These are phyloP conservation scores for Rhodotorula sp. DNA, from an alignment of 1,284 basidiomycete species.

Conservation along the genomic window DNA sequence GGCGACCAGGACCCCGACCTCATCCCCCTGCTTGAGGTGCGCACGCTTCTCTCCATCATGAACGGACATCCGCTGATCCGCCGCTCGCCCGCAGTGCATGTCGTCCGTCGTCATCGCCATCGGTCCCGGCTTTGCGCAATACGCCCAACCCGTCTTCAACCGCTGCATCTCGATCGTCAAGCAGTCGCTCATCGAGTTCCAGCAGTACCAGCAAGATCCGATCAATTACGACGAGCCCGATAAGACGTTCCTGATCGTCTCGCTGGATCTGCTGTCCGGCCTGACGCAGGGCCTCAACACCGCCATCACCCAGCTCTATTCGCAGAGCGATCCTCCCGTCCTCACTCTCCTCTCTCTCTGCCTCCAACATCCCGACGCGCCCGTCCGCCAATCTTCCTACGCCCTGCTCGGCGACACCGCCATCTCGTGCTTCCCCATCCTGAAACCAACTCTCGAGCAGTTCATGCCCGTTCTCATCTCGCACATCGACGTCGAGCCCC, in stretches of 20 bases:
- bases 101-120: slow-evolving; percentile 97
- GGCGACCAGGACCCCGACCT: slow-evolving; percentile 89
- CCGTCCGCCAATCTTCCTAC: slow-evolving; percentile 94
- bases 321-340: slow-evolving; percentile 63
- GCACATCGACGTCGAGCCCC: slow-evolving; percentile 87
- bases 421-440: slow-evolving; percentile 84
- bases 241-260: slow-evolving; percentile 93
- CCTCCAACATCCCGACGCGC: slow-evolving; percentile 82
- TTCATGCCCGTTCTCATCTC: slow-evolving; percentile 87
- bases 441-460: slow-evolving; percentile 77
- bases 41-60: slow-evolving; percentile 34
- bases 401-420: slow-evolving; percentile 97
- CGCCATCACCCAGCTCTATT: slow-evolving; percentile 69
- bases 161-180: slow-evolving; percentile 87
- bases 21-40: slow-evolving; percentile 87
- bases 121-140: slow-evolving; percentile 83
- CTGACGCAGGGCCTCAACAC: slow-evolving; percentile 90
- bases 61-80: slow-evolving; percentile 1
- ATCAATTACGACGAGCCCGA: slow-evolving; percentile 77
- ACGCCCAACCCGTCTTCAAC: slow-evolving; percentile 88
- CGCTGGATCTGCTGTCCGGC: slow-evolving; percentile 91
- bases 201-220: slow-evolving; percentile 64
- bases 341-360: slow-evolving; percentile 77
- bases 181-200: slow-evolving; percentile 74
- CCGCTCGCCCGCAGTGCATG: slow-evolving; percentile 67